These are phyloP conservation scores for Rhazya stricta DNA, from an alignment of 257 asterid genomes.

Conservation along the genomic window DNA sequence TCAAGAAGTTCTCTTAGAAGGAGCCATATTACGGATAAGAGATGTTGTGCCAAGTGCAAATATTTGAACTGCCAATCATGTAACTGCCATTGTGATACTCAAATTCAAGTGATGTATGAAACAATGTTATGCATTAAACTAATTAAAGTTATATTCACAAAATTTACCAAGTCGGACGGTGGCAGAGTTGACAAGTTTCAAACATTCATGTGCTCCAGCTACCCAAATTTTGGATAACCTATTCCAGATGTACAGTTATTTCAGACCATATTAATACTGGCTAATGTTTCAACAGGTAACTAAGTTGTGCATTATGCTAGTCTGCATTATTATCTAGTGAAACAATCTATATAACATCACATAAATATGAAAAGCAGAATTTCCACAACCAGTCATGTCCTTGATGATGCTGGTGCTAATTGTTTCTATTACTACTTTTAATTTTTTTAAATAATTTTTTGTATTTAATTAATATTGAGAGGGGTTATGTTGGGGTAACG, in stretches of 20 bases:
- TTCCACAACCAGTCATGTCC: neutral
- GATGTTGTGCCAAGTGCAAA: slow-evolving; percentile 29
- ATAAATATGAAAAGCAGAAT: neutral
- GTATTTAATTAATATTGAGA: too few species aligned
- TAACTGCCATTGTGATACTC: slow-evolving; percentile 1
- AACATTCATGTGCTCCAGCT: slow-evolving; percentile 39
- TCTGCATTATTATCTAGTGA: neutral
- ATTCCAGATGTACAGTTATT: slow-evolving; percentile 7
- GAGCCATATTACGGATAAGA: slow-evolving; percentile 76
- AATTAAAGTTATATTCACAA: slow-evolving; percentile 5
- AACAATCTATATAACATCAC: neutral
- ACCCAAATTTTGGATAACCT: slow-evolving; percentile 48
- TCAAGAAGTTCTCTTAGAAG: slow-evolving; percentile 74
- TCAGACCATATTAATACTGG: neutral
- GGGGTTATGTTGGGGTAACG: neutral
- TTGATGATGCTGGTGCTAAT: neutral
- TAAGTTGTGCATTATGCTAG: neutral
- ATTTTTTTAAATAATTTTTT: neutral
- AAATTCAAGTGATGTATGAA: neutral
- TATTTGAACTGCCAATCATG: slow-evolving; percentile 54
- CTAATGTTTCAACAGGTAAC: neutral
- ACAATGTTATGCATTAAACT: neutral
- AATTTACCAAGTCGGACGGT: slow-evolving; percentile 48
- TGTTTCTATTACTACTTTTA: neutral
- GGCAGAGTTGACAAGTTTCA: slow-evolving; percentile 39